phyloP scores from a whole-genome alignment of 768 basidiomycete species.

The Amanita rubescens region DNA sequence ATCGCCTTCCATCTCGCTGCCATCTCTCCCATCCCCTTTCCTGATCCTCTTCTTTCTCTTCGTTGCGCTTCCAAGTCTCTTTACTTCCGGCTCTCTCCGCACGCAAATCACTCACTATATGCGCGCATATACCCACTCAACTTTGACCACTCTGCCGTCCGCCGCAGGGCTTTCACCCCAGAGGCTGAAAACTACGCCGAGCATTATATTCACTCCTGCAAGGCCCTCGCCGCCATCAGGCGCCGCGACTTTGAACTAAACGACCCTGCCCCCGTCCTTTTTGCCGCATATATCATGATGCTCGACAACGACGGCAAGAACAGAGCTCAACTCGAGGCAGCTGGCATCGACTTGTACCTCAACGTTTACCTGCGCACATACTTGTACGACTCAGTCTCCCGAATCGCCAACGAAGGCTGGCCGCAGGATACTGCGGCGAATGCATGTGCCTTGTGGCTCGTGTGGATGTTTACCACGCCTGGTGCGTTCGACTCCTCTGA shows the following conservation, averaged over 20 bases:
- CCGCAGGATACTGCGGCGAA: slow-evolving; percentile 42
- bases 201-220: slow-evolving; percentile 30
- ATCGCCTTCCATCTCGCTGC: slow-evolving; percentile 44
- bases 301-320: slow-evolving; percentile 67
- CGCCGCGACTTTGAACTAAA: slow-evolving; percentile 17
- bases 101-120: slow-evolving; percentile 32
- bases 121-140: slow-evolving; percentile 44
- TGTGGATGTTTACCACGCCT: slow-evolving; percentile 53
- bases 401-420: slow-evolving; percentile 40
- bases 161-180: slow-evolving; percentile 41
- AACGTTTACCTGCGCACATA: slow-evolving; percentile 36
- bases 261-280: slow-evolving; percentile 30
- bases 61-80: slow-evolving; percentile 25
- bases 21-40: slow-evolving; percentile 36
- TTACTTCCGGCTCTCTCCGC: slow-evolving; percentile 23
- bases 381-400: slow-evolving; percentile 30
- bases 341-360: slow-evolving; percentile 40
- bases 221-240: slow-evolving; percentile 33
- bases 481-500: slow-evolving; percentile 3
- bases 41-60: slow-evolving; percentile 14
- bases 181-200: slow-evolving; percentile 22
- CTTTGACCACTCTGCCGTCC: slow-evolving; percentile 49
- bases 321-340: slow-evolving; percentile 44
- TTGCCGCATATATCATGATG: slow-evolving; percentile 46
- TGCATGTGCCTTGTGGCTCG: slow-evolving; percentile 51